phyloP scores from a whole-genome alignment of 768 basidiomycete species.

The Agaricus subrufescens region DNA sequence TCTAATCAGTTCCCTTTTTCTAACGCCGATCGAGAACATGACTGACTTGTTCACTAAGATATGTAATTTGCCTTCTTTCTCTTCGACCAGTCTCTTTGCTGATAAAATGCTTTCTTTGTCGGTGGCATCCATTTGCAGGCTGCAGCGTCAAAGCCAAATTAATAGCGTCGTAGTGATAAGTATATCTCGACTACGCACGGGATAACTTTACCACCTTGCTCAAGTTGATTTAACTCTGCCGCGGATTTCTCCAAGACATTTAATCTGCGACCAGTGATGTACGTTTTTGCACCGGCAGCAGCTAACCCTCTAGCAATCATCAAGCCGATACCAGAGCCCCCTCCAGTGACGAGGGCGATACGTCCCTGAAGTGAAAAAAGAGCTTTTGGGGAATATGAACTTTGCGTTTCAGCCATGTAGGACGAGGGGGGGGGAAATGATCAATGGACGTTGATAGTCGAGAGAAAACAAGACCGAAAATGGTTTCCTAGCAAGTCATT shows the following conservation, averaged over 20 bases:
- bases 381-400: slow-evolving; percentile 26
- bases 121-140: slow-evolving; percentile 70
- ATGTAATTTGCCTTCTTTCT: slow-evolving; percentile 66
- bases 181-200: slow-evolving; percentile 37
- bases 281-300: slow-evolving; percentile 74
- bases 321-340: slow-evolving; percentile 50
- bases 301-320: slow-evolving; percentile 74
- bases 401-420: slow-evolving; percentile 11
- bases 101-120: slow-evolving; percentile 58
- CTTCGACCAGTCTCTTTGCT: slow-evolving; percentile 48
- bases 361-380: slow-evolving; percentile 54
- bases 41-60: slow-evolving; percentile 80
- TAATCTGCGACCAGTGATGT: slow-evolving; percentile 68
- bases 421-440: not conserved
- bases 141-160: slow-evolving; percentile 18
- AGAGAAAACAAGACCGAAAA: not conserved
- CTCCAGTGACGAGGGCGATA: slow-evolving; percentile 50
- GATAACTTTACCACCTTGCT: slow-evolving; percentile 47
- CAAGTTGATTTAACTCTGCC: slow-evolving; percentile 37
- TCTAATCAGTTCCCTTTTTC: not conserved
- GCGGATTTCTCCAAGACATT: slow-evolving; percentile 58
- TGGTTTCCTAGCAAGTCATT: not conserved
- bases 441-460: not conserved
- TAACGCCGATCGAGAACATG: not conserved
- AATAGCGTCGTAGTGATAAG: not conserved